A percentile compares a stretch with the other conserved stretches of the same genome.
Evolutionary conservation across 768 basidiomycete genomes (phyloP).

Genomic region (Cyclocybe cylindracea): DNA sequence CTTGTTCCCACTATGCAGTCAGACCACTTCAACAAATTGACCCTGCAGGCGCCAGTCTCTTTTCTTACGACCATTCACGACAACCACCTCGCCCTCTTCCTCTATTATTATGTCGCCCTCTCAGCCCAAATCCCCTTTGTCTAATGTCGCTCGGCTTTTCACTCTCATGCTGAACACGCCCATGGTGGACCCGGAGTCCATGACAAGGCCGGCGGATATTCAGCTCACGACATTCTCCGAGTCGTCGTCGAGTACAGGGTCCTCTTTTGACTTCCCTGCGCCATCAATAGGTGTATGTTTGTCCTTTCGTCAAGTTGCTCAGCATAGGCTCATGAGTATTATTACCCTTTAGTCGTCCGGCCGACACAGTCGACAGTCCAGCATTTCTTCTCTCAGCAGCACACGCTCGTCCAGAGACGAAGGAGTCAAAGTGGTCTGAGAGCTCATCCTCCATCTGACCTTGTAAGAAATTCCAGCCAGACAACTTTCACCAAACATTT

Average conservation of each 20-base stretch:
- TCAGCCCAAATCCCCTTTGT: slow-evolving; percentile 14
- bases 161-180: slow-evolving; percentile 36
- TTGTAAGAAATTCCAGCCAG: too few species aligned
- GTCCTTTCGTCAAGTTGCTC: not conserved
- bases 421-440: too few species aligned
- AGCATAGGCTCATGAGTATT: not conserved
- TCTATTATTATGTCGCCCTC: not conserved
- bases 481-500: too few species aligned
- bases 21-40: not conserved
- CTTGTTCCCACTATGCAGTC: too few species aligned
- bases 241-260: slow-evolving; percentile 1
- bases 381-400: slow-evolving; percentile 4
- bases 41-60: not conserved
- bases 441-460: too few species aligned
- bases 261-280: slow-evolving; percentile 8
- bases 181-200: slow-evolving; percentile 27
- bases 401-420: not conserved
- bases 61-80: slow-evolving; percentile 1
- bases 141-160: slow-evolving; percentile 26
- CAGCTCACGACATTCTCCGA: slow-evolving; percentile 25
- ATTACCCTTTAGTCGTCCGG: not conserved
- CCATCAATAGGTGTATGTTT: not conserved
- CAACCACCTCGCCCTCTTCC: slow-evolving; percentile 3
- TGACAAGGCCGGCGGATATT: slow-evolving; percentile 15
- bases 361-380: slow-evolving; percentile 8